phyloP scores from a whole-genome alignment of 1,139 yeast genomes.

The Magnusiomyces sp. region DNA sequence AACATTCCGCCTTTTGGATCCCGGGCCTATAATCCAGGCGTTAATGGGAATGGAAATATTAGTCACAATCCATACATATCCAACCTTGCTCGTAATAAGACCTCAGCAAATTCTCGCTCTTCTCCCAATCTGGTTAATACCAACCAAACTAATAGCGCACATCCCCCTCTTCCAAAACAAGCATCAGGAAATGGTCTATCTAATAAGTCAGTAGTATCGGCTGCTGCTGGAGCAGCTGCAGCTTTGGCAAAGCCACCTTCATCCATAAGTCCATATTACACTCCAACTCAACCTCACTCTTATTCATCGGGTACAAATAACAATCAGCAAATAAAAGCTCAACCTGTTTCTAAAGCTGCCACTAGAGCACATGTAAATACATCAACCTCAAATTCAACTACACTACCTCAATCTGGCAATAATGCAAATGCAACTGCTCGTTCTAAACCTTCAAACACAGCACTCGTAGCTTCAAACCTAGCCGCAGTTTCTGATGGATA shows the following conservation, averaged over 20 bases:
- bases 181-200: conserved; percentile 27
- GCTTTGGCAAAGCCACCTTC: conserved; percentile 20
- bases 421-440: too few species aligned
- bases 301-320: not conserved
- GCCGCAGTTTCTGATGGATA: too few species aligned
- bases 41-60: conserved; percentile 2
- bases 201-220: conserved; percentile 22
- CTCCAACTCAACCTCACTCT: conserved; percentile 9
- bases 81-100: not conserved
- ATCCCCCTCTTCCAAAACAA: conserved; percentile 21
- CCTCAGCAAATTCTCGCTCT: conserved; percentile 5
- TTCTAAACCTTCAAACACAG: too few species aligned
- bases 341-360: not conserved
- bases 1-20: conserved; percentile 9
- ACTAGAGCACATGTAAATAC: not conserved
- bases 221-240: conserved; percentile 33
- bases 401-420: not conserved
- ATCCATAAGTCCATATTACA: conserved; percentile 8
- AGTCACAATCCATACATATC: conserved; percentile 13
- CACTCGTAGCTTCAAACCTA: too few species aligned
- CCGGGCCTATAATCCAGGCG: not conserved
- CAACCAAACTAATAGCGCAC: conserved; percentile 8
- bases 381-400: not conserved
- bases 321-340: not conserved
- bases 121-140: conserved; percentile 6